These are phyloP conservation scores for Sphaerostilbella broomeana DNA, from an alignment of 2,329 filamentous ascomycete genomes.

Conservation along the genomic window DNA sequence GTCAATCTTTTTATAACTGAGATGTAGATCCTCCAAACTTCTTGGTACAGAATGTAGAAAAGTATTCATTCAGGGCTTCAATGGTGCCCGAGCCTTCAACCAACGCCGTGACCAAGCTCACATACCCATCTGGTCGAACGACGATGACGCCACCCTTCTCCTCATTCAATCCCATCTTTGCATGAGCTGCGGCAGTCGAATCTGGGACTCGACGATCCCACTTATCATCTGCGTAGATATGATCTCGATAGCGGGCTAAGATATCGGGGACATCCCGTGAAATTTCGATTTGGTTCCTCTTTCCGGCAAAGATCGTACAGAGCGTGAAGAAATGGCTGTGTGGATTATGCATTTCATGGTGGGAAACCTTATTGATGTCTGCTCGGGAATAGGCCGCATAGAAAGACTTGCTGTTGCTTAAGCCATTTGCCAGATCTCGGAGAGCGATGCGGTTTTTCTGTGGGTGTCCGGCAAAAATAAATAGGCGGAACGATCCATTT, in stretches of 20 bases:
- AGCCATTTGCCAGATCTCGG: conserved; percentile 58
- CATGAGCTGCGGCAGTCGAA: conserved; percentile 69
- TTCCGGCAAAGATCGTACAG: conserved; percentile 65
- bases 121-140: conserved; percentile 80
- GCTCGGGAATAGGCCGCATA: conserved; percentile 57
- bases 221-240: conserved; percentile 81
- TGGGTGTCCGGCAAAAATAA: conserved; percentile 72
- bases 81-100: conserved; percentile 72
- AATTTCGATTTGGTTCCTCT: conserved; percentile 66
- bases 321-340: conserved; percentile 78
- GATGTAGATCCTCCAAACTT: conserved; percentile 33
- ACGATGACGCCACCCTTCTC: conserved; percentile 73
- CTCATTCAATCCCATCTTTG: conserved; percentile 75
- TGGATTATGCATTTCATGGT: conserved; percentile 79
- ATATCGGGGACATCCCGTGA: conserved; percentile 60
- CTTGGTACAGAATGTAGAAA: conserved; percentile 64
- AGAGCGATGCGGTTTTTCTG: conserved; percentile 55
- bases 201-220: conserved; percentile 64
- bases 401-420: conserved; percentile 64
- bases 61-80: conserved; percentile 78
- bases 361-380: conserved; percentile 57
- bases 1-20: conserved; percentile 19
- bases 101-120: conserved; percentile 67
- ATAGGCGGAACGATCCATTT: conserved; percentile 82
- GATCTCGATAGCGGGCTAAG: conserved; percentile 69